Base-by-base conservation (phyloP, 116 monocot species). In the Cymodocea nodosa region DNA sequence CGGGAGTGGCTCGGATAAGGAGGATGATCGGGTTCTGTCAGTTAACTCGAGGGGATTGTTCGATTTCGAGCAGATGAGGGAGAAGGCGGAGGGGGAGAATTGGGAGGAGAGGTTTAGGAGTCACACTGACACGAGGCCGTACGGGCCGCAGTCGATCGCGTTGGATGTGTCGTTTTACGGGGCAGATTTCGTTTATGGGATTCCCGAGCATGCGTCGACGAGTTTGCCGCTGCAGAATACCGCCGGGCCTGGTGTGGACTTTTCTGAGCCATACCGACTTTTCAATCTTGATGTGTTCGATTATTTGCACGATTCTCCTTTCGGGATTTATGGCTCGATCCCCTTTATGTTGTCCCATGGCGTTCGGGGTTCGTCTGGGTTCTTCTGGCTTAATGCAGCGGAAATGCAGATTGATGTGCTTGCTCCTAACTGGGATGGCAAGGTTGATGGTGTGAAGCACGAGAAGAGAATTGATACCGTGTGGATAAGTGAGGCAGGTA, bases 401-500 rank as follows among this genome's bases (percentile, higher is more conserved):
- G 97, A 98, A 65, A 91, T 91, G 97, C 97, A 98, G 81, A 98
- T 98, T 25, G 97, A 98, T 63, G 92, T 98, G 19, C 84, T 98
- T 37, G 81, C 76, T 2, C 81, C 87, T n/a, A 90, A 90, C 2
- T 95, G 95, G 95, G 84, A 81, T 49, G 80, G 76, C 4, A 34
- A 54, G 1, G 23, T 59, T 0, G 6, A 66, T 15, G 65, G 11
- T 3, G 50, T 40, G 36, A 44, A 64, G 14, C 39, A 36, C 37
- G 56, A 5, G 36, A 64, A 70, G 64, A 66, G 75, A 50, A 75
- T 98, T 23, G 88, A 98, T 60, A 92, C 97, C 0, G 56, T 85
- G 15, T 98, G 97, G 97, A 98, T 98, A 88, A 79, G 77, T 50
- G 97, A 98, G 76, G 92, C 97, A 3, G 97, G 97, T 9, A 60